Base-by-base conservation (phyloP, 1,284 basidiomycete species). In the Tetrapyrgos nigripes region DNA sequence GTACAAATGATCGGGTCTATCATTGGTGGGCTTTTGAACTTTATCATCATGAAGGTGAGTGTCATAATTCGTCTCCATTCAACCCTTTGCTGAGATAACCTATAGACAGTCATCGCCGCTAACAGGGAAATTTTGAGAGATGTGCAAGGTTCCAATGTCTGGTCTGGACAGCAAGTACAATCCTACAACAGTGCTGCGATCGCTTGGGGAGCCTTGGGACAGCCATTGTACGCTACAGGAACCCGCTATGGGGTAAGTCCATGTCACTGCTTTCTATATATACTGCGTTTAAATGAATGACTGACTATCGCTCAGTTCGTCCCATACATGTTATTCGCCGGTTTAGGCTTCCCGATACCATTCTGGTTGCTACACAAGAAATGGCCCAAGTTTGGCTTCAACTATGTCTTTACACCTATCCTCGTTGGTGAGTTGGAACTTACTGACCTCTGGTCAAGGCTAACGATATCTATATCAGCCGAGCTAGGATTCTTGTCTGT, bases 171-270 rank as follows among this genome's bases (percentile, higher is more conserved):
- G 50, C 70, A 72, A 53, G 68, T 73, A 3, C 71, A 76, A 67
- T 68, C 70, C 4, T 76, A 74, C 60, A 77, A 77, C 59, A 71
- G 68, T 47, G 73, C 67, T 33, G 79, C 80, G 8, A 74, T 83
- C 45, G 68, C 79, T 0, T 83, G 80, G 80, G 81, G 81, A 50
- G 80, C 79, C 1, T 73, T 82, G 21, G 78, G 74, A 35, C 76
- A 76, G 50, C 71, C 74, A 24, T 71, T 81, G 46, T 82, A 79
- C 64, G 71, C 70, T 1, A 72, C 74, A 0, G 70, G 71, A 5
- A 72, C 69, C 2, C 71, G 70, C 13, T 80, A 79, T 64, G 70
- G 65, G 21, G 62, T 73, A 52, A 40, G 65, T 58, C 6, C 48
- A 28, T 40, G 8, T 71, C 71, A 62, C 67, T 55, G n/a, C 53